Evolutionary conservation across 106 monocot species (phyloP).

Genomic region (Iris macrosiphon): DNA sequence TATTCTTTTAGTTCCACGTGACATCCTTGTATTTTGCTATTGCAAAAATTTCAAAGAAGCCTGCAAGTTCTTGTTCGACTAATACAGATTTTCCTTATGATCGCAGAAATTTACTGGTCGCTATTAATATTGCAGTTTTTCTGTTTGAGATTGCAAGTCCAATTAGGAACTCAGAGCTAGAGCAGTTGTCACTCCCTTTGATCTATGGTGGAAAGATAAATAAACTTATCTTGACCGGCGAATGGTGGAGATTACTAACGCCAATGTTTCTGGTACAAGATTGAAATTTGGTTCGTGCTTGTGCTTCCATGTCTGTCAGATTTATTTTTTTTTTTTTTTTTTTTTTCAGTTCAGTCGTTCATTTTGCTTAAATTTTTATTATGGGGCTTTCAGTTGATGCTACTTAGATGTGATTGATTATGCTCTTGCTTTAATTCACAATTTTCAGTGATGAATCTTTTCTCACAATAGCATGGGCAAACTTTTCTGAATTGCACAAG

Average conservation of each 20-base stretch:
- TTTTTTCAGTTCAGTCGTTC: neutral
- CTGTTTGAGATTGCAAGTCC: slow-evolving; percentile 88
- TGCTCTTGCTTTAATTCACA: too few relatives aligned
- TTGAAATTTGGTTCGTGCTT: slow-evolving; percentile 31
- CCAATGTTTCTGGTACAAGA: slow-evolving; percentile 87
- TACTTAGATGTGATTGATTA: neutral
- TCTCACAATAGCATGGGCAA: too few relatives aligned
- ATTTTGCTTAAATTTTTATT: neutral
- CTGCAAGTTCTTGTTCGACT: too few relatives aligned
- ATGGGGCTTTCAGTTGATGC: neutral
- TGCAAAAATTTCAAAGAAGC: too few relatives aligned
- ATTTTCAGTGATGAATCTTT: too few relatives aligned
- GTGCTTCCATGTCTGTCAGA: slow-evolving; percentile 13
- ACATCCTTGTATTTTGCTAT: too few relatives aligned
- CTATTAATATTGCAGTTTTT: slow-evolving; percentile 73
- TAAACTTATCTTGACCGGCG: slow-evolving; percentile 63
- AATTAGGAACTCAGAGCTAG: slow-evolving; percentile 40
- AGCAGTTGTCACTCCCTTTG: slow-evolving; percentile 60
- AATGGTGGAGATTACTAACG: slow-evolving; percentile 87
- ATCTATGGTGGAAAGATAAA: slow-evolving; percentile 83
- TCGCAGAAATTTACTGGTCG: slow-evolving; percentile 65
- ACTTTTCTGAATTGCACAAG: too few relatives aligned
- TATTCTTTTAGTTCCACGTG: too few relatives aligned
- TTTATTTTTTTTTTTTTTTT: neutral
- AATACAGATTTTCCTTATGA: slow-evolving; percentile 14